These are phyloP conservation scores for Globisporangium camurandrum DNA, from an alignment of 352 stramenopile genomes.

Conservation along the genomic window DNA sequence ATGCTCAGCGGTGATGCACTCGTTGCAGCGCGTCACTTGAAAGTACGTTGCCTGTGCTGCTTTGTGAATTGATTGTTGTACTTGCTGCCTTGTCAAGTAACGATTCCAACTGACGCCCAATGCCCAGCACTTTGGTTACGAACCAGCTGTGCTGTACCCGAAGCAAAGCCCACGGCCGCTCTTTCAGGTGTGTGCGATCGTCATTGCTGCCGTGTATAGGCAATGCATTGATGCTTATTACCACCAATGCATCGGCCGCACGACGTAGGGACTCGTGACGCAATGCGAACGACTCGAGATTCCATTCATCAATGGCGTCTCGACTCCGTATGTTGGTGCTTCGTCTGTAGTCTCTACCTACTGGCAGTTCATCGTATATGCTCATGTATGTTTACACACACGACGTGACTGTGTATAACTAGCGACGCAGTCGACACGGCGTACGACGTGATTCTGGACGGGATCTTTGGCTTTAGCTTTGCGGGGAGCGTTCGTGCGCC, in stretches of 20 bases:
- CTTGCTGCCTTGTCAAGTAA: neutral
- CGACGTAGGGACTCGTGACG: conserved; percentile 50
- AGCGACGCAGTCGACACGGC: conserved; percentile 38
- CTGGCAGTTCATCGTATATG: too few relatives aligned
- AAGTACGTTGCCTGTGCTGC: conserved; percentile 24
- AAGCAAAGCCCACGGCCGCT: conserved; percentile 79
- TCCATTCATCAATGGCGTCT: conserved; percentile 53
- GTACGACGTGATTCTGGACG: conserved; percentile 95
- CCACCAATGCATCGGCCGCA: too few relatives aligned
- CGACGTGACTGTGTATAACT: too few relatives aligned
- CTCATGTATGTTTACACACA: too few relatives aligned
- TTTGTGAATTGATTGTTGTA: neutral
- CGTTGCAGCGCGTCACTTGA: conserved; percentile 96
- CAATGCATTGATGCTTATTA: neutral
- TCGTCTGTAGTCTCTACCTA: neutral
- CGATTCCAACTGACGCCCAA: neutral
- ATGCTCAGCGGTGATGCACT: conserved; percentile 91
- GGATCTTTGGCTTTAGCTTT: conserved; percentile 99
- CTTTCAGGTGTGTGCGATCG: conserved; percentile 43
- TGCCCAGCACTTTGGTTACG: conserved; percentile 92
- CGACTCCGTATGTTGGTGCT: conserved; percentile 22
- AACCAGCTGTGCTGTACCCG: conserved; percentile 92
- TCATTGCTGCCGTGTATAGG: neutral
- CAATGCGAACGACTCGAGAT: conserved; percentile 77
- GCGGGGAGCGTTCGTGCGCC: conserved; percentile 81